Evolutionary conservation across 441 rosid genomes (phyloP).

Genomic region (Omphalea diandra): DNA sequence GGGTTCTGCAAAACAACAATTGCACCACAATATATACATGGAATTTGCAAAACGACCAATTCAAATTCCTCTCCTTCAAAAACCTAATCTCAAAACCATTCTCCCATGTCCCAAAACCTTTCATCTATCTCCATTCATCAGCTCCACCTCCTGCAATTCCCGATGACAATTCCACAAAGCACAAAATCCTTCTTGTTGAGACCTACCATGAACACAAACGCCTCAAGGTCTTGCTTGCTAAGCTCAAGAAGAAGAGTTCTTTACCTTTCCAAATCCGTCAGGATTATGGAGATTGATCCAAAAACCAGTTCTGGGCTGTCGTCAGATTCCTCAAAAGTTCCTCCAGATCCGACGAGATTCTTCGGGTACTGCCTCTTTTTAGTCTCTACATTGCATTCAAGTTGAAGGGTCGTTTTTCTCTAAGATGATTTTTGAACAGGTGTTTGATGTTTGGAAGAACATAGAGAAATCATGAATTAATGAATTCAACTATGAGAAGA

Average conservation of each 20-base stretch:
- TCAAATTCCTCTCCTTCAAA: constrained; percentile 21
- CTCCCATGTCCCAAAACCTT: too few species aligned
- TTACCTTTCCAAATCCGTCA: constrained; percentile 55
- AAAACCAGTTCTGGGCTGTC: constrained; percentile 57
- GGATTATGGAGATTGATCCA: constrained; percentile 67
- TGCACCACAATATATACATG: constrained; percentile 13
- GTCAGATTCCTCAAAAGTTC: constrained; percentile 51
- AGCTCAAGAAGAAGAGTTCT: constrained; percentile 37
- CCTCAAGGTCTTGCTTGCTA: constrained; percentile 38
- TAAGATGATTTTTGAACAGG: constrained; percentile 42
- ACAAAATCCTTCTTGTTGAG: constrained; percentile 47
- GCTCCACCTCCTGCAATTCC: background rate
- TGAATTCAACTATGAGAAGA: constrained; percentile 53
- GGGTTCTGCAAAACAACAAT: constrained; percentile 13
- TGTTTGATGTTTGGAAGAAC: constrained; percentile 64
- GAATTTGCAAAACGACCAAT: too few species aligned
- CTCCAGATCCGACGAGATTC: constrained; percentile 46
- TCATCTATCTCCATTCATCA: constrained; percentile 6
- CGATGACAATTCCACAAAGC: constrained; percentile 24
- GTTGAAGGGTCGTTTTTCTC: too few species aligned
- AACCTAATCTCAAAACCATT: constrained; percentile 22
- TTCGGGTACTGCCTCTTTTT: constrained; percentile 46
- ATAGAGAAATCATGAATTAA: constrained; percentile 44
- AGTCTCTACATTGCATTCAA: too few species aligned
- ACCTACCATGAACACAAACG: constrained; percentile 38